Conservation (phyloP, 306 rosid species). For the Leucaena leucocephala region DNA sequence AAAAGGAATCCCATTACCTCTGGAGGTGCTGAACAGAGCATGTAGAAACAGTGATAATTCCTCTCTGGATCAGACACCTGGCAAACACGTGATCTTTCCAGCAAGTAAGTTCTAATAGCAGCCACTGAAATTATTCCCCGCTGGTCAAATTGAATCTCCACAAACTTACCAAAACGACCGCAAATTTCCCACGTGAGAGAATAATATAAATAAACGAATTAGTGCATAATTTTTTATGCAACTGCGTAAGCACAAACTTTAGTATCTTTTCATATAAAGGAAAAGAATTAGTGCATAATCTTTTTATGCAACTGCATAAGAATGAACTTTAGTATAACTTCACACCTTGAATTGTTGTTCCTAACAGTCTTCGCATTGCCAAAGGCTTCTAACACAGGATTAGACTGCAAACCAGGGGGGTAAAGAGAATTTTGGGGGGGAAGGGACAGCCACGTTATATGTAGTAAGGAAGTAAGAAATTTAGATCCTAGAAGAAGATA, state of each 20-base stretch:
- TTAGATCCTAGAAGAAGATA: too few relatives aligned
- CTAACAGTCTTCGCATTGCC: constrained; percentile 99
- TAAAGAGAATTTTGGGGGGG: background rate
- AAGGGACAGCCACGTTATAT: too few relatives aligned
- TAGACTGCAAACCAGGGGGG: constrained; percentile 68
- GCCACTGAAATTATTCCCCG: constrained; percentile 98
- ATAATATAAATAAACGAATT: background rate
- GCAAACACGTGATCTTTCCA: constrained; percentile 99
- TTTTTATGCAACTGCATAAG: too few relatives aligned
- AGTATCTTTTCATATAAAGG: too few relatives aligned
- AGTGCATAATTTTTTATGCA: too few relatives aligned
- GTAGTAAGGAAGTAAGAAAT: too few relatives aligned
- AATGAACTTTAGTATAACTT: background rate
- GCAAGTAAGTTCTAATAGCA: constrained; percentile 93
- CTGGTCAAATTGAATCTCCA: constrained; percentile 97
- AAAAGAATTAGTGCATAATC: too few relatives aligned
- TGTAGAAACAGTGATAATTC: constrained; percentile 99
- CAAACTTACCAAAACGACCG: constrained; percentile 99
- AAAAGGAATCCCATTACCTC: constrained; percentile 59
- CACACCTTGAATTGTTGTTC: constrained; percentile 96
- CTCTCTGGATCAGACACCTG: constrained; percentile 97
- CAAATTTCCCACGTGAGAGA: constrained; percentile 10
- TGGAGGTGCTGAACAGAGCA: constrained; percentile 95
- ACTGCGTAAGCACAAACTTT: too few relatives aligned
- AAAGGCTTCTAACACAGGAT: constrained; percentile 99